Evolutionary conservation across 2,329 filamentous ascomycete genomes (phyloP), one percentile per base, ranked within the genome.

Genomic region (Penicillium sp.): DNA sequence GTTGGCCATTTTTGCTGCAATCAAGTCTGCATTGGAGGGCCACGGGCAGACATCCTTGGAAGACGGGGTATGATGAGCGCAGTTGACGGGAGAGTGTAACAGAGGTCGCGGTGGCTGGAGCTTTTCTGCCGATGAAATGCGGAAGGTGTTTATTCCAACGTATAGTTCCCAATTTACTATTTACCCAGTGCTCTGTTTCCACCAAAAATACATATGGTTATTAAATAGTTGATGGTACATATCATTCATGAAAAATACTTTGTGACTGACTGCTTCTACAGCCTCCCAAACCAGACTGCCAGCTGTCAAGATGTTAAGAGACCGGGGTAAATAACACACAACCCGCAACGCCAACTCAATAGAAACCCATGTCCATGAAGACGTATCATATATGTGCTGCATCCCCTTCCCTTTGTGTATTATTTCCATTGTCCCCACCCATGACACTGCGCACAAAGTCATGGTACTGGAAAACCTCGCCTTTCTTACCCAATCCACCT

Each of bases 391-490:
- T 54, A 13, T 54, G 58, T 41, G 55, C 46, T 39, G 42, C 19
- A 5, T 53, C 50, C 23, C 56, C 51, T 43, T 67, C 65, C 7
- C 54, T 60, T 34, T 57, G 59, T 47, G 55, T 58, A 54, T 64
- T 67, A 47, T 63, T 65, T 14, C 58, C 69, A 51, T 67, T 70
- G 35, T 71, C 68, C 7, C 81, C 79, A 2, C 86, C 85, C 63
- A 83, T 79, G 46, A 89, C 77, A 26, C 83, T 87, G 59, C 80
- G 83, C 59, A 97, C 90, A 75, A 97, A 97, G 55, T 99, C 94
- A 58, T 90, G 85, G 70, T 97, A 99, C 67, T 86, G 84, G 74
- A 99, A 97, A 0, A 97, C 91, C 56, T 97, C 93, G 0, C 90
- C 90, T 58, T 88, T 82, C 67, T 86, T 88, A 7, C 68, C 67